Conservation (phyloP, 257 asterid genomes). For the Lycium barbarum region DNA sequence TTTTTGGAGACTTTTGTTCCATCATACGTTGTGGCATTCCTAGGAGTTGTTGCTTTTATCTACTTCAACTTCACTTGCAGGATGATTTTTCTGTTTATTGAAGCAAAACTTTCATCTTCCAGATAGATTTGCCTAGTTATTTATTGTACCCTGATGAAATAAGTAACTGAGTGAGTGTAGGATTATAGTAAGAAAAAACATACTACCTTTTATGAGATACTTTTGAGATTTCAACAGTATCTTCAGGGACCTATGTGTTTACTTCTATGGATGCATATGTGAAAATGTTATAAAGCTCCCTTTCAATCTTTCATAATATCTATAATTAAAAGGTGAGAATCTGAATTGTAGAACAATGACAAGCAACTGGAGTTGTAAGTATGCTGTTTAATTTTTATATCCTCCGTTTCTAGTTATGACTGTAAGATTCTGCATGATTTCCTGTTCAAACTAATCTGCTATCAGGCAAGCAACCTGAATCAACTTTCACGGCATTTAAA, state of each 20-base stretch:
- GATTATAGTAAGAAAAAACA: not conserved
- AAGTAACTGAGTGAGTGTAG: not conserved
- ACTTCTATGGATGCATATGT: not conserved
- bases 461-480: no score
- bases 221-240: not conserved
- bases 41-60: conserved; percentile 29
- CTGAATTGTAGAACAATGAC: no score
- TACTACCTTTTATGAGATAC: not conserved
- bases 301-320: not conserved
- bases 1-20: conserved; percentile 32
- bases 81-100: not conserved
- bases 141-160: not conserved
- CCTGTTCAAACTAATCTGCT: no score
- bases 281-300: not conserved
- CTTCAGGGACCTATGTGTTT: not conserved
- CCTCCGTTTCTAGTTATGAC: no score
- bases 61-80: conserved; percentile 7
- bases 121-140: not conserved
- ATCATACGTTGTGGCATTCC: conserved; percentile 30
- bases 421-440: no score
- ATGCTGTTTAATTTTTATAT: no score
- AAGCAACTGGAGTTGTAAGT: no score
- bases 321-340: not conserved
- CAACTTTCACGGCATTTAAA: no score
- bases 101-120: not conserved